Evolutionary conservation across 768 basidiomycete genomes (phyloP).

Genomic region (Calocera viscosa): DNA sequence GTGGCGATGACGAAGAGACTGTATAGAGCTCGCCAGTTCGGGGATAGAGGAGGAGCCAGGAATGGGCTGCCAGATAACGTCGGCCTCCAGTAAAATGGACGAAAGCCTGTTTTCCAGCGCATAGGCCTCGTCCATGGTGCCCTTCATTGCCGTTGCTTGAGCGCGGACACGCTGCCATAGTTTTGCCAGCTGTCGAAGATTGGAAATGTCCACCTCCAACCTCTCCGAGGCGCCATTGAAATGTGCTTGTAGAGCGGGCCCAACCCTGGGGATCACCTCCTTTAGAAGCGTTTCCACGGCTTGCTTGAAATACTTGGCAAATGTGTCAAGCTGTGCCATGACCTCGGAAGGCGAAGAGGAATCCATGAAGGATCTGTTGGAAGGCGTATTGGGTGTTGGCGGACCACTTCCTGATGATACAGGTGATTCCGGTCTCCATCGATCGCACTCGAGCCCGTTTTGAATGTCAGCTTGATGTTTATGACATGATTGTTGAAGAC

Average conservation of each 20-base stretch:
- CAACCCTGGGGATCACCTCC: background rate
- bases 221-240: background rate
- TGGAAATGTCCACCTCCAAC: background rate
- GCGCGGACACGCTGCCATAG: slow-evolving; percentile 42
- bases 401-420: background rate
- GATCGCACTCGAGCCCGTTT: background rate
- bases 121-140: slow-evolving; percentile 47
- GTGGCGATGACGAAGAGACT: background rate
- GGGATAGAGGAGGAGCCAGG: slow-evolving; percentile 25
- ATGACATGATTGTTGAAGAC: background rate
- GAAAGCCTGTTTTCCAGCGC: slow-evolving; percentile 41
- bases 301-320: background rate
- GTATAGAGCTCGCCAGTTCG: slow-evolving; percentile 18
- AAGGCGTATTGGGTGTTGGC: background rate
- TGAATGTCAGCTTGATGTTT: background rate
- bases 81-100: slow-evolving; percentile 19
- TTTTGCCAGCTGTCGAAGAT: slow-evolving; percentile 10
- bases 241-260: background rate
- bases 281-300: background rate
- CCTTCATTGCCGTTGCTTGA: slow-evolving; percentile 47
- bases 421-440: background rate
- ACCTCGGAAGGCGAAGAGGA: background rate
- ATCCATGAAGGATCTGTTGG: background rate
- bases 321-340: background rate
- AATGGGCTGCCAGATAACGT: slow-evolving; percentile 30